These are phyloP conservation scores for Takashimella tepidaria DNA, from an alignment of 1,284 basidiomycete genomes.

Conservation along the genomic window DNA sequence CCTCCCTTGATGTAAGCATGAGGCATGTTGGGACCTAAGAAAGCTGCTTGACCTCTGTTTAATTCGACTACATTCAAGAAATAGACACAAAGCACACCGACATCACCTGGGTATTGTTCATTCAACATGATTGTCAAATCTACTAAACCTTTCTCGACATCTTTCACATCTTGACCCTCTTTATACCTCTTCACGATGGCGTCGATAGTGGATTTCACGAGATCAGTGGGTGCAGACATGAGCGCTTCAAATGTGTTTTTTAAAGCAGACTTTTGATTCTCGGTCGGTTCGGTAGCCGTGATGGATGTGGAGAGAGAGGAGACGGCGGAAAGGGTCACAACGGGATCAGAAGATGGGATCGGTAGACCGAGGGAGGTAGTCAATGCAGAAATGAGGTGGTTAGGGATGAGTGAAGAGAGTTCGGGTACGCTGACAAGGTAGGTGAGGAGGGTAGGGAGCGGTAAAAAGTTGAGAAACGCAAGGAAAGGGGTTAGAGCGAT, in stretches of 20 bases:
- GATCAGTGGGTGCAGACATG: conserved; percentile 64
- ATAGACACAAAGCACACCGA: conserved; percentile 92
- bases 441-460: conserved; percentile 57
- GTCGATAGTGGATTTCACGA: conserved; percentile 57
- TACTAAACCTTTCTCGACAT: conserved; percentile 52
- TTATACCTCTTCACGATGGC: conserved; percentile 63
- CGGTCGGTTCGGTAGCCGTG: conserved; percentile 24
- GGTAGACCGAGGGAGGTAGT: conserved; percentile 55
- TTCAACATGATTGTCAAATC: conserved; percentile 69
- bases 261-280: conserved; percentile 59
- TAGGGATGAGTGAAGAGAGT: conserved; percentile 66
- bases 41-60: conserved; percentile 81
- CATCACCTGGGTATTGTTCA: conserved; percentile 81
- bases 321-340: conserved; percentile 11
- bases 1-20: conserved; percentile 94
- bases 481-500: conserved; percentile 86
- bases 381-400: conserved; percentile 46
- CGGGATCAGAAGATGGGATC: conserved; percentile 16
- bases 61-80: conserved; percentile 82
- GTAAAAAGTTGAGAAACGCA: conserved; percentile 57
- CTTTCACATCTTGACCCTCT: conserved; percentile 38
- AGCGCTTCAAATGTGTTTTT: conserved; percentile 71
- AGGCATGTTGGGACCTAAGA: conserved; percentile 91
- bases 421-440: conserved; percentile 68
- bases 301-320: conserved; percentile 47